phyloP scores from a whole-genome alignment of 2,329 filamentous ascomycete genomes.

The Aureobasidium pullulans region DNA sequence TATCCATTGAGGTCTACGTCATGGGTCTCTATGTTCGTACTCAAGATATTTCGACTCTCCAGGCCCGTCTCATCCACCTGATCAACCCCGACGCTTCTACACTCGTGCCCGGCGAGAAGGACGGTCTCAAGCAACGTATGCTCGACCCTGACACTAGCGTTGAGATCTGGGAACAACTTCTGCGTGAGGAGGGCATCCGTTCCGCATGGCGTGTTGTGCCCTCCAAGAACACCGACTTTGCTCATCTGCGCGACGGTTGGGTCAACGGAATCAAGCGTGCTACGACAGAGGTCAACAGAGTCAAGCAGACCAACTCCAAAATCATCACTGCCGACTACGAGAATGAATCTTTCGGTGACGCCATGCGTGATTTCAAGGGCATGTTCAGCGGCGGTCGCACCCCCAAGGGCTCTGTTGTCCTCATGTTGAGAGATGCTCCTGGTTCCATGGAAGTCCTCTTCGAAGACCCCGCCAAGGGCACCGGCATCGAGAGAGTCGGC shows the following conservation, averaged over 20 bases:
- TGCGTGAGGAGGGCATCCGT: conserved; percentile 61
- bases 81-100: conserved; percentile 74
- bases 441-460: conserved; percentile 64
- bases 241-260: conserved; percentile 84
- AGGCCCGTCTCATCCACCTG: conserved; percentile 66
- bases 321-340: conserved; percentile 43
- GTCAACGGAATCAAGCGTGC: conserved; percentile 75
- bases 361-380: conserved; percentile 69
- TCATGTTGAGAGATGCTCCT: conserved; percentile 59
- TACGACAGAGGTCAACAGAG: conserved; percentile 38
- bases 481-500: conserved; percentile 50
- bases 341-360: conserved; percentile 68
- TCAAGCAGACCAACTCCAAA: conserved; percentile 15
- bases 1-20: conserved; percentile 79
- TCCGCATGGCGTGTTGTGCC: conserved; percentile 79
- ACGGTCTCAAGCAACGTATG: conserved; percentile 59
- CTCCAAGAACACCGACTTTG: conserved; percentile 89
- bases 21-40: conserved; percentile 88
- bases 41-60: conserved; percentile 71
- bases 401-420: conserved; percentile 69
- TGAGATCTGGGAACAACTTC: conserved; percentile 64
- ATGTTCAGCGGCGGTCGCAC: conserved; percentile 74
- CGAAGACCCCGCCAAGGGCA: conserved; percentile 46
- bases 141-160: conserved; percentile 63
- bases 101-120: conserved; percentile 74